Evolutionary conservation across 305 asterid species (phyloP).

Genomic region (Solanum hybrid): DNA sequence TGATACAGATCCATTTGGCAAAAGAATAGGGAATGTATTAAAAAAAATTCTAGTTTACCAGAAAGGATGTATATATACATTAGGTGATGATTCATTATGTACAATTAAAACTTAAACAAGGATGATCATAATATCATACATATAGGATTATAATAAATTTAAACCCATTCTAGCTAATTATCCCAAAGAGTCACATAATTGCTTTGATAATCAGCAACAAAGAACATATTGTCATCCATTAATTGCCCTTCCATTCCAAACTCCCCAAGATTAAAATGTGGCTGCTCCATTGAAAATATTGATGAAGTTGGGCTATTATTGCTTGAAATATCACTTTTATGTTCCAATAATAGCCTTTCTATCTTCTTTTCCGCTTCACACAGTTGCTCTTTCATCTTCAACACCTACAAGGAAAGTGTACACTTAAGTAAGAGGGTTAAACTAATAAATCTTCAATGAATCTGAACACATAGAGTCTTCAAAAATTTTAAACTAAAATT

Average conservation of each 20-base stretch:
- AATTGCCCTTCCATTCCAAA: too few species aligned
- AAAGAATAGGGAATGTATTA: not conserved
- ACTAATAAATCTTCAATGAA: not conserved
- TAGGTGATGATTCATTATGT: not conserved
- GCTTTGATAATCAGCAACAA: too few species aligned
- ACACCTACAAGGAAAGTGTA: constrained; percentile 21
- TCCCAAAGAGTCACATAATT: too few species aligned
- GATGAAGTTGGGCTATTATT: constrained; percentile 19
- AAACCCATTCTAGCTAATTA: too few species aligned
- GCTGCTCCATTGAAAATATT: constrained; percentile 28
- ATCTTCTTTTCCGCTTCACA: constrained; percentile 44
- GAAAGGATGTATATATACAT: not conserved
- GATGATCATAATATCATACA: too few species aligned
- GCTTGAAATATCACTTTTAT: constrained; percentile 12
- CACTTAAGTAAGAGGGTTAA: not conserved
- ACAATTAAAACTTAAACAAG: not conserved
- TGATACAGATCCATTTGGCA: not conserved
- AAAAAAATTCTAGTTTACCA: not conserved
- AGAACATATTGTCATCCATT: too few species aligned
- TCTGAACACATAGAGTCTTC: not conserved
- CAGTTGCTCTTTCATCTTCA: constrained; percentile 55
- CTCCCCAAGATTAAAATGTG: too few species aligned
- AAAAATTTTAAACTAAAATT: not conserved
- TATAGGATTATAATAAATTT: too few species aligned
- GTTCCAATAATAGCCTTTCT: constrained; percentile 25